Percentiles rank a stretch among this genome's conserved stretches.
phyloP scores from a whole-genome alignment of 2,329 filamentous ascomycete species.

The Allantophomopsis lycopodina region DNA sequence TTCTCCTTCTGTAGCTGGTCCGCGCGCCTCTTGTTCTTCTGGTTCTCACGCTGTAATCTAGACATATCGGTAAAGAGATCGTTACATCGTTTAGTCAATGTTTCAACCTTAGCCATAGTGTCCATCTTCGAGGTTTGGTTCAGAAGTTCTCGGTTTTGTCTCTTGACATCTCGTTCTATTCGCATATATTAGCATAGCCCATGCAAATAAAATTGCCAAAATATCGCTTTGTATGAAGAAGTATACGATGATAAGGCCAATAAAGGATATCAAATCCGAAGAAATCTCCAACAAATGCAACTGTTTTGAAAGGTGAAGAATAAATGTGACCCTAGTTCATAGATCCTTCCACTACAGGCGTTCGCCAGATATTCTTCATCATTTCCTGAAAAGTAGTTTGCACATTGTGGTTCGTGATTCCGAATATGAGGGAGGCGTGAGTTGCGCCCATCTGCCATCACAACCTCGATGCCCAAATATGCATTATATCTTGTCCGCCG shows the following conservation, averaged over 20 bases:
- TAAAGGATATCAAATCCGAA: no score
- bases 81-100: constrained; percentile 79
- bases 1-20: constrained; percentile 96
- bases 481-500: constrained; percentile 2
- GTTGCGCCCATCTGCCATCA: background rate
- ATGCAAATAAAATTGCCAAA: no score
- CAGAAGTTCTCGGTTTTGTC: constrained; percentile 81
- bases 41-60: constrained; percentile 81
- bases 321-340: no score
- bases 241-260: no score
- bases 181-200: no score
- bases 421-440: no score
- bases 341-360: constrained; percentile 2
- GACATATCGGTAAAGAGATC: constrained; percentile 93
- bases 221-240: no score
- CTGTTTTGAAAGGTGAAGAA: no score
- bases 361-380: constrained; percentile 13
- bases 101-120: constrained; percentile 81
- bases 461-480: background rate
- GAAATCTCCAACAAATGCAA: no score
- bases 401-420: background rate
- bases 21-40: constrained; percentile 89
- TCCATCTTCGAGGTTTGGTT: constrained; percentile 85
- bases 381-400: constrained; percentile 4
- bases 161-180: constrained; percentile 82